A percentile compares a stretch with the other conserved stretches of the same genome.
Conservation (phyloP, 495 filamentous ascomycete genomes). For the Penicillium daleae region DNA sequence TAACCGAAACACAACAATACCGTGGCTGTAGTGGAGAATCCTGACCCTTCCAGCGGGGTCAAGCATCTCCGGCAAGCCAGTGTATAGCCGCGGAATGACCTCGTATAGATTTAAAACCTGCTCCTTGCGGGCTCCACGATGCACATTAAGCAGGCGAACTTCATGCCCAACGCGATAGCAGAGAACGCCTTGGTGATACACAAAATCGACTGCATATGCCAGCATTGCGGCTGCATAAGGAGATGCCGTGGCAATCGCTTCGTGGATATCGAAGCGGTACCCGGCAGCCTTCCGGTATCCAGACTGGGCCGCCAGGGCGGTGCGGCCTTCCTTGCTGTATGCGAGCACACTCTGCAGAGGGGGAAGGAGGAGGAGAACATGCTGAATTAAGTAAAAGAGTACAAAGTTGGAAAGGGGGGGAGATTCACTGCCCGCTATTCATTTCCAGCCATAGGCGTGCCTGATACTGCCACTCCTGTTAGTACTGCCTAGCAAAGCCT, state of each 20-base stretch:
- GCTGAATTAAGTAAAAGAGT: too few species aligned
- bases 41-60: slow-evolving; percentile 53
- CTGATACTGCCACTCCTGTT: too few species aligned
- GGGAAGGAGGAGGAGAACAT: too few species aligned
- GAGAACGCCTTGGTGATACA: slow-evolving; percentile 65
- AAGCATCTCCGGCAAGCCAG: slow-evolving; percentile 17
- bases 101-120: slow-evolving; percentile 60
- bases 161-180: slow-evolving; percentile 60
- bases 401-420: too few species aligned
- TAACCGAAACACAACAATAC: slow-evolving; percentile 59
- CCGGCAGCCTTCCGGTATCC: slow-evolving; percentile 61
- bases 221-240: slow-evolving; percentile 66
- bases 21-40: slow-evolving; percentile 64
- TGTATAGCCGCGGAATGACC: slow-evolving; percentile 44
- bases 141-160: slow-evolving; percentile 67
- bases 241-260: slow-evolving; percentile 62
- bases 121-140: slow-evolving; percentile 54
- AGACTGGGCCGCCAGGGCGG: slow-evolving; percentile 48
- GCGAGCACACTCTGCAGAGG: slow-evolving; percentile 57
- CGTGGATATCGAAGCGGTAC: slow-evolving; percentile 60
- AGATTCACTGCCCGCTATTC: too few species aligned
- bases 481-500: too few species aligned
- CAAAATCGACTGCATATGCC: slow-evolving; percentile 62
- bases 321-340: slow-evolving; percentile 60
- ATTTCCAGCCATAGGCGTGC: too few species aligned